These are phyloP conservation scores for Platanthera zijinensis DNA, from an alignment of 106 monocot genomes.

Conservation along the genomic window DNA sequence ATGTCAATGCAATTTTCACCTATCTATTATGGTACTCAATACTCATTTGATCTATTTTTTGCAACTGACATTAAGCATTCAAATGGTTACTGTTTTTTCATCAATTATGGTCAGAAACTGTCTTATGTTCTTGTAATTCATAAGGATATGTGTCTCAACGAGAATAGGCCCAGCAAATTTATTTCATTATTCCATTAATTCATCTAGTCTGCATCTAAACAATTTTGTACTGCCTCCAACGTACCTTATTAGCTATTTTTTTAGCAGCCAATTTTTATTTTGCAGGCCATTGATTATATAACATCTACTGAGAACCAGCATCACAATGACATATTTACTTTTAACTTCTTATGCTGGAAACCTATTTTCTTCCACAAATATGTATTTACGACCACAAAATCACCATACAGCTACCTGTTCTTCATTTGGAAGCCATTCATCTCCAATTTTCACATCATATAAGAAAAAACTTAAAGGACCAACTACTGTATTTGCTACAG, in stretches of 20 bases:
- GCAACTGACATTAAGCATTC: background rate
- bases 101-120: background rate
- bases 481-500: slow-evolving; percentile 24
- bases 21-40: no score
- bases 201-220: background rate
- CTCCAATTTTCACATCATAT: slow-evolving; percentile 12
- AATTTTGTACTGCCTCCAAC: background rate
- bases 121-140: background rate
- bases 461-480: slow-evolving; percentile 6
- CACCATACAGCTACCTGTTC: background rate
- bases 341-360: slow-evolving; percentile 33
- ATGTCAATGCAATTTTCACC: no score
- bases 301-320: background rate
- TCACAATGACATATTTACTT: slow-evolving; percentile 47
- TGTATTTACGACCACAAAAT: slow-evolving; percentile 12
- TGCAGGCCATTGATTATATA: background rate
- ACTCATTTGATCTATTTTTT: no score
- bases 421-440: slow-evolving; percentile 20
- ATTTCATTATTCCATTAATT: background rate
- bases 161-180: background rate
- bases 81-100: background rate
- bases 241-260: background rate
- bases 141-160: background rate
- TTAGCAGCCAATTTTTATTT: background rate
- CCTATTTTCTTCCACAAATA: slow-evolving; percentile 16